phyloP scores from a whole-genome alignment of 225 moss, liverwort and hornwort species.

The Antitrichia curtipendula region DNA sequence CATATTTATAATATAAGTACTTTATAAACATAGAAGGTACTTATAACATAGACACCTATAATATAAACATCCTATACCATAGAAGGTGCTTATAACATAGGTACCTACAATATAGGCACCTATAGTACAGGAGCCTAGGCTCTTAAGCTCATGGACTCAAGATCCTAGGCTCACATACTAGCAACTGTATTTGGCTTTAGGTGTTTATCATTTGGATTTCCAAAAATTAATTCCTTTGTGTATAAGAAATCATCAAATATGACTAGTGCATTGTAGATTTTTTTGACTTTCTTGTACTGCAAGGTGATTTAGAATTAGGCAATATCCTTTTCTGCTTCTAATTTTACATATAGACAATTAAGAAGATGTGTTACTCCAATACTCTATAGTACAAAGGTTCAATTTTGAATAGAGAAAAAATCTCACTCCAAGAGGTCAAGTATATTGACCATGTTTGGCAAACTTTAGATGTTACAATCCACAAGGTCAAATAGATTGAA shows the following conservation, averaged over 20 bases:
- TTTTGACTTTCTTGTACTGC: background rate
- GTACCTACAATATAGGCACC: too few species aligned
- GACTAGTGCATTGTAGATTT: background rate
- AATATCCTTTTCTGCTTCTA: background rate
- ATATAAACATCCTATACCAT: too few species aligned
- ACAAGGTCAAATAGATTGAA: background rate
- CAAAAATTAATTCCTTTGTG: background rate
- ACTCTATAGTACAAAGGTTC: background rate
- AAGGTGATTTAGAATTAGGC: background rate
- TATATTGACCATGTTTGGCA: background rate
- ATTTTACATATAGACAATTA: background rate
- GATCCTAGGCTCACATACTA: too few species aligned
- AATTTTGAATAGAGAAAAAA: background rate
- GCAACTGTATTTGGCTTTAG: too few species aligned
- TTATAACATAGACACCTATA: too few species aligned
- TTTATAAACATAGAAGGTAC: too few species aligned
- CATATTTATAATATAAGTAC: too few species aligned
- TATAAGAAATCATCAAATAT: background rate
- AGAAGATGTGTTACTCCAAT: background rate
- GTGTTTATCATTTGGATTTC: background rate
- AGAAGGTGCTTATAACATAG: too few species aligned
- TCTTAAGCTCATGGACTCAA: too few species aligned
- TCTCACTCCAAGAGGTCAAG: background rate
- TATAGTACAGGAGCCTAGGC: too few species aligned
- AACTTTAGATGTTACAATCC: background rate